phyloP scores from a whole-genome alignment of 2,329 filamentous ascomycete species.

The Dothistroma septosporum region DNA sequence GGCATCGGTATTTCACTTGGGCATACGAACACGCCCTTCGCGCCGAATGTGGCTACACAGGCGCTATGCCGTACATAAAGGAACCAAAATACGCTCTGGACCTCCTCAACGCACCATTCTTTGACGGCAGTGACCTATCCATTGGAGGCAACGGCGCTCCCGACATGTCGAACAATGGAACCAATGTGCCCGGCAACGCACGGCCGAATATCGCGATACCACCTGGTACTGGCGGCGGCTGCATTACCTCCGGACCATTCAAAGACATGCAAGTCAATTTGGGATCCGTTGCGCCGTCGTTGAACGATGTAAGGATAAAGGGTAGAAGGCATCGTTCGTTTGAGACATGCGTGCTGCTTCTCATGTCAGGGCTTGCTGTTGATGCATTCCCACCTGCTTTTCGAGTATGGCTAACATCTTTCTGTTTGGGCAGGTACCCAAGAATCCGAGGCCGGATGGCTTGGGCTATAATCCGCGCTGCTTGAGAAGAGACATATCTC shows the following conservation, averaged over 20 bases:
- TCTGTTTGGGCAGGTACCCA: no score
- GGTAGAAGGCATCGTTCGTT: no score
- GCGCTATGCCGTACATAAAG: conserved; percentile 27
- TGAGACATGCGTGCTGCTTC: no score
- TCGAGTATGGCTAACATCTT: no score
- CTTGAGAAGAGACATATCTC: conserved; percentile 18
- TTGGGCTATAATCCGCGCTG: conserved; percentile 24
- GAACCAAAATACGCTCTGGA: conserved; percentile 45
- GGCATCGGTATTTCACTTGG: conserved; percentile 44
- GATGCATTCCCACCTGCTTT: no score
- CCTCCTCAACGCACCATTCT: conserved; percentile 46
- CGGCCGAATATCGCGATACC: conserved; percentile 35
- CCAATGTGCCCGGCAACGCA: conserved; percentile 23
- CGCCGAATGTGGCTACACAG: conserved; percentile 44
- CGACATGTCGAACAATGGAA: conserved; percentile 36
- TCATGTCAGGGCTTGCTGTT: no score
- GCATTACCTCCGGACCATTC: conserved; percentile 52
- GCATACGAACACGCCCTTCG: conserved; percentile 42
- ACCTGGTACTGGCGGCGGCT: conserved; percentile 53
- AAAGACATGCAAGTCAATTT: conserved; percentile 26
- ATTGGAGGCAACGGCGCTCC: conserved; percentile 31
- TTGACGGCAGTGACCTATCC: conserved; percentile 52
- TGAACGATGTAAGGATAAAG: conserved; percentile 14
- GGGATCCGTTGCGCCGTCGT: conserved; percentile 14
- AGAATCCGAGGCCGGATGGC: conserved; percentile 26